phyloP scores from a whole-genome alignment of 2,329 filamentous ascomycete genomes.

The Pseudocercospora cruenta region DNA sequence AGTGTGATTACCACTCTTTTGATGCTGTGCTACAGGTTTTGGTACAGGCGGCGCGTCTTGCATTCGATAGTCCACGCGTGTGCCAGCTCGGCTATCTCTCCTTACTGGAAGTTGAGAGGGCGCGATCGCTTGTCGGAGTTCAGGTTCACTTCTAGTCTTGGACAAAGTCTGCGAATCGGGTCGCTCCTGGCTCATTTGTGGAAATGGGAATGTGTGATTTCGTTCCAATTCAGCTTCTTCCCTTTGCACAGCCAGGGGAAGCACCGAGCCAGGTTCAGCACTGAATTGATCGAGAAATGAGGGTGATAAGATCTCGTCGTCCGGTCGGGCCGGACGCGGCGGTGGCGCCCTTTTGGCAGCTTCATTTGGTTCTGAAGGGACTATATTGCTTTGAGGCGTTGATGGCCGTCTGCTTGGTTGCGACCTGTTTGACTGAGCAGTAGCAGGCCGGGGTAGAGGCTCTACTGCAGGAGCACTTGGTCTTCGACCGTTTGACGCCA shows the following conservation, averaged over 20 bases:
- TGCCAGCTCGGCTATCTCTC: constrained; percentile 29
- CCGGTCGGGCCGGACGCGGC: constrained; percentile 36
- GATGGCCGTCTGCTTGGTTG: constrained; percentile 12
- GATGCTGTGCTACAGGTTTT: constrained; percentile 32
- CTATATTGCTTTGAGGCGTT: constrained; percentile 2
- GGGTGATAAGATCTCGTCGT: constrained; percentile 35
- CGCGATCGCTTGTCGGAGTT: constrained; percentile 18
- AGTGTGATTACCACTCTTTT: constrained; percentile 33
- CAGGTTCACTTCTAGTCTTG: constrained; percentile 28
- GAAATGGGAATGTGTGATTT: constrained; percentile 27
- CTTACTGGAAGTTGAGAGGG: constrained; percentile 17
- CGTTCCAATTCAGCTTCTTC: constrained; percentile 21
- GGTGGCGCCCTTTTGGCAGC: constrained; percentile 31
- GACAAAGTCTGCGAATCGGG: constrained; percentile 13
- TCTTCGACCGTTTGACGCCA: constrained; percentile 15
- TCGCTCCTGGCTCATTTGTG: not conserved
- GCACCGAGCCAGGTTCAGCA: constrained; percentile 29
- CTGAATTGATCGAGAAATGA: constrained; percentile 34
- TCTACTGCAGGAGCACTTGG: constrained; percentile 23
- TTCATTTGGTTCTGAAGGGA: constrained; percentile 2
- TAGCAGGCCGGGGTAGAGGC: constrained; percentile 14
- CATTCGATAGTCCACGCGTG: constrained; percentile 33
- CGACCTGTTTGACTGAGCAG: constrained; percentile 19
- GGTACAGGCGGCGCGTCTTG: constrained; percentile 40
- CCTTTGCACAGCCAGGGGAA: constrained; percentile 19